Evolutionary conservation across 2,329 filamentous ascomycete genomes (phyloP).

Genomic region (Pseudocercospora crystallina): DNA sequence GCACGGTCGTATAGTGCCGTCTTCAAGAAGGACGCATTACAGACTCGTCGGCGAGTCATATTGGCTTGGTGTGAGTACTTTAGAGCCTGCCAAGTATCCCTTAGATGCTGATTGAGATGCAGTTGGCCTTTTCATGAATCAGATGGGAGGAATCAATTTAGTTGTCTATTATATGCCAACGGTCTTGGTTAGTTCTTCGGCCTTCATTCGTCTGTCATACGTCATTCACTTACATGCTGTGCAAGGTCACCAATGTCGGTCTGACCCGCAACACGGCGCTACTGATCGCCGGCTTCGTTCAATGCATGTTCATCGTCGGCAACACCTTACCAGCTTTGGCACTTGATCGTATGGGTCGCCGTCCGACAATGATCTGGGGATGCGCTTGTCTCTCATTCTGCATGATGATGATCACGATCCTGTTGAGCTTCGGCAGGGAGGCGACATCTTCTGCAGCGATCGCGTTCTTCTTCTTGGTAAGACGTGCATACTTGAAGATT

Average conservation of each 20-base stretch:
- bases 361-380: conserved; percentile 29
- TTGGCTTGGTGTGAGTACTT: conserved; percentile 40
- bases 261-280: conserved; percentile 42
- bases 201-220: conserved; percentile 12
- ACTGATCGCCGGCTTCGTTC: conserved; percentile 46
- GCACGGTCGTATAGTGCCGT: conserved; percentile 34
- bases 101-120: too few species aligned
- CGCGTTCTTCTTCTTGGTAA: conserved; percentile 51
- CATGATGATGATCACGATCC: conserved; percentile 37
- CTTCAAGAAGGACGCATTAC: conserved; percentile 36
- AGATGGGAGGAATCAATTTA: conserved; percentile 36
- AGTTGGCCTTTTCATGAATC: conserved; percentile 41
- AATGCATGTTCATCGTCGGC: conserved; percentile 40
- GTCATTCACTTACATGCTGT: too few species aligned
- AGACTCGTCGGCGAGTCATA: conserved; percentile 37
- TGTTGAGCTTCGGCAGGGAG: conserved; percentile 42
- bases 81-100: too few species aligned
- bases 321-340: conserved; percentile 45
- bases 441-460: conserved; percentile 44
- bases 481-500: conserved; percentile 33
- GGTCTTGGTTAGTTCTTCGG: conserved; percentile 25
- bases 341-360: conserved; percentile 40
- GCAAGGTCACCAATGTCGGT: conserved; percentile 47
- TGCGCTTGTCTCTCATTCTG: conserved; percentile 31
- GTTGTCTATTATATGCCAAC: conserved; percentile 44